Base-by-base conservation (phyloP, 495 filamentous ascomycete genomes). In the Podospora bellae-mahoneyi region DNA sequence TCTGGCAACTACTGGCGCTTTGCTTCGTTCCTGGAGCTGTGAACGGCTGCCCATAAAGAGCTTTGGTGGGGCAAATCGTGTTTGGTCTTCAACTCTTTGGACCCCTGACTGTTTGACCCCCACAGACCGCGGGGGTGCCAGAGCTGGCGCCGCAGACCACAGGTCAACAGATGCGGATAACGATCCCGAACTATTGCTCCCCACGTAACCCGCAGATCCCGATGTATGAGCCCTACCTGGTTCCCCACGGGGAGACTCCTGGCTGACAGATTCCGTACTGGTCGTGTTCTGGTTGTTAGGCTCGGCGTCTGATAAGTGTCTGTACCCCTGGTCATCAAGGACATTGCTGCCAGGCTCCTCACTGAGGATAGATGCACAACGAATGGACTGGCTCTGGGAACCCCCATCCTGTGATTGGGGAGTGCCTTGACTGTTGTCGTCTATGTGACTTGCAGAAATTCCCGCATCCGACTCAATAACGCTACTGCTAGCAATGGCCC, bases 21-120 rank as follows among this genome's bases (percentile, higher is more conserved):
- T 48, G 26, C 27, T 54, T 5, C 30, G 64, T 18, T 48, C 56
- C 5, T 59, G 34, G 4, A 23, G 26, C 20, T 57, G 63, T 4
- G 73, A 75, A 39, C 76, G 69, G 55, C 73, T 81, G 15, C 81
- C 81, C 32, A 81, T 68, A 62, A 82, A 83, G 6, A 72, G 72
- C 66, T 76, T 82, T n/a, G 80, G 80, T 27, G 74, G 72, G 26
- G 67, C 68, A 60, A 82, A 82, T 55, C 72, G 72, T 62, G 77
- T 77, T 1, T 73, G 72, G 5, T 76, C 69, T 61, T 19, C 55
- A 48, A 48, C 39, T 13, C 71, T 68, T 32, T 61, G 19, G 27
- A 34, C 26, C 16, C 58, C 48, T 27, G 61, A 13, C 39, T 13
- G 39, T 10, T 48, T 48, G 39, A 68, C 58, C 57, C 18, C 69